Evolutionary conservation across 148 eudicot genomes (phyloP).

Genomic region (Cornus controversa): DNA sequence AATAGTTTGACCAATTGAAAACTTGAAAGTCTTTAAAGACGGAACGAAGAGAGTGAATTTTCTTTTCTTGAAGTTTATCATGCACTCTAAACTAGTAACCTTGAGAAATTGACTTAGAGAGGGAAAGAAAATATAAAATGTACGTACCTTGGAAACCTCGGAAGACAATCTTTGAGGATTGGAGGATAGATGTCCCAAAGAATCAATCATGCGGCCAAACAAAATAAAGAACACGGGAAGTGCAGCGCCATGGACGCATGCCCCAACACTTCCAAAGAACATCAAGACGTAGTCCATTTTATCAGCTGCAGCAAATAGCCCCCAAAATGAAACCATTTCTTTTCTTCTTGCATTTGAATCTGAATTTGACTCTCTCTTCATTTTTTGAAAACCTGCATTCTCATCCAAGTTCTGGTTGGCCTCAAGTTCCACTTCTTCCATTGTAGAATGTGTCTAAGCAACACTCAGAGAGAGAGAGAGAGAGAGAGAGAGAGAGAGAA

Average conservation of each 20-base stretch:
- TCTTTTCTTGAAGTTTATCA: no score
- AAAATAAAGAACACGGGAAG: constrained; percentile 66
- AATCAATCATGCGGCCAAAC: constrained; percentile 68
- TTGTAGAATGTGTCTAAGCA: constrained; percentile 11
- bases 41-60: no score
- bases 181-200: constrained; percentile 51
- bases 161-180: constrained; percentile 49
- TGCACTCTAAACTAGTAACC: no score
- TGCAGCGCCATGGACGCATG: constrained; percentile 66
- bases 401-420: background rate
- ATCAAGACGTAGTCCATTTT: constrained; percentile 48
- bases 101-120: background rate
- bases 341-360: background rate
- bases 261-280: constrained; percentile 65
- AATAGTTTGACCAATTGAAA: no score
- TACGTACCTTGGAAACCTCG: constrained; percentile 47
- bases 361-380: constrained; percentile 11
- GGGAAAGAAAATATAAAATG: background rate
- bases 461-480: background rate
- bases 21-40: no score
- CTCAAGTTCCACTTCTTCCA: constrained; percentile 31
- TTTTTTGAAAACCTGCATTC: constrained; percentile 2
- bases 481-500: background rate
- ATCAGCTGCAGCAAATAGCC: constrained; percentile 66
- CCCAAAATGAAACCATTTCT: constrained; percentile 31